phyloP scores from a whole-genome alignment of 129 eudicot genomes.

The Tagetes patula region DNA sequence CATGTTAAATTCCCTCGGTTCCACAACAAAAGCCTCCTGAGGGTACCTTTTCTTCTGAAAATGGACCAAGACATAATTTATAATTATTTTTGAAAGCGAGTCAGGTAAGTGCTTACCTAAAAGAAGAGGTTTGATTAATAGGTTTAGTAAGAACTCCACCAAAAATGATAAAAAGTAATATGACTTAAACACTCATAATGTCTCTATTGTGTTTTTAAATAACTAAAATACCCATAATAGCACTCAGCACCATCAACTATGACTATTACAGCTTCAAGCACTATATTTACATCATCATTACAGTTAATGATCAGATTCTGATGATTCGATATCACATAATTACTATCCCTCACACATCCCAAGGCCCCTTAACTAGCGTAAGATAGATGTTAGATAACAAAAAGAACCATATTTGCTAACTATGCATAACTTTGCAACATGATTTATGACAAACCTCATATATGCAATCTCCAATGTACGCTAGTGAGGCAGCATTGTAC shows the following conservation, averaged over 20 bases:
- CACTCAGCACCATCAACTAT: neutral
- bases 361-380: neutral
- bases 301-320: neutral
- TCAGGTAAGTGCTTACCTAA: neutral
- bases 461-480: conserved; percentile 89
- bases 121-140: neutral
- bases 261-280: neutral
- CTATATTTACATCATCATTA: neutral
- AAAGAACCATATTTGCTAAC: conserved; percentile 19
- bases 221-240: neutral
- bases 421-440: conserved; percentile 6
- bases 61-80: neutral
- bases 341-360: neutral
- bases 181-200: neutral
- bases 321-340: neutral
- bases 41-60: neutral
- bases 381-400: neutral
- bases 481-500: conserved; percentile 81
- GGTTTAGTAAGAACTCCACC: neutral
- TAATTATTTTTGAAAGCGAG: neutral
- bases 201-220: neutral
- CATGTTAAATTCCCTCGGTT: neutral
- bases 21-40: neutral
- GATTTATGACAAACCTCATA: conserved; percentile 59
- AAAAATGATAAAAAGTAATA: neutral